These are phyloP conservation scores for Beauveria sp. DNA, from an alignment of 2,329 filamentous ascomycete species.

Conservation along the genomic window DNA sequence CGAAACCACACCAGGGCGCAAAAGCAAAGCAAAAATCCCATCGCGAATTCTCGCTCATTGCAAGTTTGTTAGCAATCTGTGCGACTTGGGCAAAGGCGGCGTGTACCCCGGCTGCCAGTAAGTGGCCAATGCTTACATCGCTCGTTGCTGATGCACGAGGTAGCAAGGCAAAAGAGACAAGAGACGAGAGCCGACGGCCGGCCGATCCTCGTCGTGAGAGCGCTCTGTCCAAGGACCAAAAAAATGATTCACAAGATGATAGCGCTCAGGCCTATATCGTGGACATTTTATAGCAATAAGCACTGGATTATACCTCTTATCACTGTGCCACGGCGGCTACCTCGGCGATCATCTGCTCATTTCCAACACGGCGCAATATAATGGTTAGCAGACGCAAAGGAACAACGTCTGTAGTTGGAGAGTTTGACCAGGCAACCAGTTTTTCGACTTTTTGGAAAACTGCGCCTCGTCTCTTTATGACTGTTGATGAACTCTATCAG, in stretches of 20 bases:
- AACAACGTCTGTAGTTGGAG: neutral
- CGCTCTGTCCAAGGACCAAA: neutral
- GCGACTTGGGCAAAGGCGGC: no score
- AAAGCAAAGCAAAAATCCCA: no score
- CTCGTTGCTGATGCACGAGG: no score
- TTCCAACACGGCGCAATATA: neutral
- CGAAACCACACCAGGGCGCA: no score
- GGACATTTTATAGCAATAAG: neutral
- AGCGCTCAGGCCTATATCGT: neutral
- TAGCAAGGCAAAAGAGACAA: no score
- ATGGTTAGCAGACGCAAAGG: neutral
- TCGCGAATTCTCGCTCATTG: no score
- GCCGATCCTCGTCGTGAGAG: neutral
- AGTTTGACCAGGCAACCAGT: neutral
- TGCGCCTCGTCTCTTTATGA: neutral
- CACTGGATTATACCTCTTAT: no score
- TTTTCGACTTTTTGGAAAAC: neutral
- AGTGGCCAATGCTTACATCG: no score
- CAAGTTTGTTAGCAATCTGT: no score
- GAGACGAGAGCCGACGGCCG: neutral
- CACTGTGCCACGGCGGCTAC: no score
- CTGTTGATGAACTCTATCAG: neutral
- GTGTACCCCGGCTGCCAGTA: no score
- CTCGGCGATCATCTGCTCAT: no score
- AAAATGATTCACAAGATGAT: neutral